Evolutionary conservation across 305 asterid species (phyloP), one percentile per base, ranked within the genome.

Genomic region (Fraxinus baroniana): DNA sequence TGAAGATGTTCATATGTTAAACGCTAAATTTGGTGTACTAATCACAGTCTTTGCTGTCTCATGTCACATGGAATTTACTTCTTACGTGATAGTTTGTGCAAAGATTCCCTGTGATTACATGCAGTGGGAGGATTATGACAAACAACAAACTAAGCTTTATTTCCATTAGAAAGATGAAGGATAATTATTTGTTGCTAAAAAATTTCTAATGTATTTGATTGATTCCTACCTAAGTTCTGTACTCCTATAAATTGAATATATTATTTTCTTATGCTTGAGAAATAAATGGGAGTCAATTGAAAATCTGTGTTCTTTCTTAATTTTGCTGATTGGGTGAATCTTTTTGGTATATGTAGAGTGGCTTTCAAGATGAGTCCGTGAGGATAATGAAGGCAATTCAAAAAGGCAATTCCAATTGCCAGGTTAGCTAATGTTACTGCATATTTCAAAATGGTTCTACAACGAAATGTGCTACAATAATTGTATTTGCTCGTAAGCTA

Each of bases 321-420:
- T 49, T 75, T 49, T 78, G 57, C 81, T 72, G 64, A 77, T 79
- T 41, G 60, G 74, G 41, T 44, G 28, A 52, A 26, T 76, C 77
- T 24, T 62, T 28, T 28, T 83, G 84, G 70, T 39, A n/a, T 74
- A 17, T 82, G 84, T 88, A 95, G 99, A 86, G 95, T 83, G 98
- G 99, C 41, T 95, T 95, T 86, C 90, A 89, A 71, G 98, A 94
- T 74, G 97, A 94, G 60, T 93, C 99, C 0, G 85, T 90, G 81
- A 91, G 78, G 85, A 88, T 93, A 82, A 94, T 93, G 99, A 95
- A 77, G 90, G 64, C 83, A 24, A 93, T 95, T 44, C 89, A 86
- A 22, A 89, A 83, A 85, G 82, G 46, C 87, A 91, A 86, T 77
- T 76, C 84, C 72, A 79, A 83, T 82, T 94, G 99, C 89, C 99